Percentiles rank a stretch among this genome's conserved stretches.
Conservation (phyloP, 2,329 filamentous ascomycete genomes). For the Thermoascus crustaceus region DNA sequence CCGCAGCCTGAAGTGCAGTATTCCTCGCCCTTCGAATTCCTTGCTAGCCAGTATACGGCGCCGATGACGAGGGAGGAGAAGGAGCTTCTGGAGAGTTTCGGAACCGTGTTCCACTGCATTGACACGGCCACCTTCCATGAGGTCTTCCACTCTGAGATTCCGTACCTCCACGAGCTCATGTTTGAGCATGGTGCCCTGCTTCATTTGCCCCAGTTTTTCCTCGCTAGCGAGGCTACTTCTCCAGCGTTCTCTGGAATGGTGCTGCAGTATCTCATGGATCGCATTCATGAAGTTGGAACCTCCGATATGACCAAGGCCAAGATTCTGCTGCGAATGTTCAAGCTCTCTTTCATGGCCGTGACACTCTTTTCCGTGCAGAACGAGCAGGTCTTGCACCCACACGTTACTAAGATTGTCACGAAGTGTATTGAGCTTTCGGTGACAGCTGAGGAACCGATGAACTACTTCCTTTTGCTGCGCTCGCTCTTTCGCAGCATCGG, state of each 20-base stretch:
- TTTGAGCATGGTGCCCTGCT: slow-evolving; percentile 91
- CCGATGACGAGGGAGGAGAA: slow-evolving; percentile 95
- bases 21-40: slow-evolving; percentile 78
- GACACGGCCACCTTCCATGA: slow-evolving; percentile 98
- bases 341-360: slow-evolving; percentile 98
- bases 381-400: slow-evolving; percentile 87
- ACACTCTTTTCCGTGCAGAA: slow-evolving; percentile 92
- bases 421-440: slow-evolving; percentile 95
- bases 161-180: slow-evolving; percentile 93
- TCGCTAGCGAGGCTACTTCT: slow-evolving; percentile 96
- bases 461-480: slow-evolving; percentile 89
- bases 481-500: slow-evolving; percentile 95
- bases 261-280: slow-evolving; percentile 92
- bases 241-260: slow-evolving; percentile 98
- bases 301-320: slow-evolving; percentile 87
- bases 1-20: slow-evolving; percentile 63
- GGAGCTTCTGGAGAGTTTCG: slow-evolving; percentile 92
- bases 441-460: slow-evolving; percentile 93
- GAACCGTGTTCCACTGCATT: slow-evolving; percentile 96
- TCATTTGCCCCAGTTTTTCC: slow-evolving; percentile 94
- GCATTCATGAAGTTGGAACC: slow-evolving; percentile 89
- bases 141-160: slow-evolving; percentile 95
- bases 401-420: slow-evolving; percentile 94
- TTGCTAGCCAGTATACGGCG: slow-evolving; percentile 91
- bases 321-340: slow-evolving; percentile 88